A percentile compares a stretch with the other conserved stretches of the same genome.
Conservation (phyloP, 108 stramenopile species). For the Chaetoceros muelleri region DNA sequence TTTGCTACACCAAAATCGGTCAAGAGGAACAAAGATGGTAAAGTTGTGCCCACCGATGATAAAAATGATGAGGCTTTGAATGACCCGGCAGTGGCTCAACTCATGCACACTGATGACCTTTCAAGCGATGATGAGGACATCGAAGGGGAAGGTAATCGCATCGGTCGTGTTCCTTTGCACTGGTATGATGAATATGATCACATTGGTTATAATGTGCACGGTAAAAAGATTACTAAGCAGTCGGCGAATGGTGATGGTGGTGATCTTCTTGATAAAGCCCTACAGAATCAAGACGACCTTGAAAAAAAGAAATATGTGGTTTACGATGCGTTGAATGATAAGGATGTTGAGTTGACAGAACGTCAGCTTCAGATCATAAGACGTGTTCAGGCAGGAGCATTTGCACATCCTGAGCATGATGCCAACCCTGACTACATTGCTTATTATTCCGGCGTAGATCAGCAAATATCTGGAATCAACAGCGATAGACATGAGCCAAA, state of each 20-base stretch:
- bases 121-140: conserved; percentile 96
- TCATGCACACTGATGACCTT: conserved; percentile 90
- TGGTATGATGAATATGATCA: conserved; percentile 98
- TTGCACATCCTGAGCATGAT: conserved; percentile 93
- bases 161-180: conserved; percentile 93
- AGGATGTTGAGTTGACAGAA: conserved; percentile 72
- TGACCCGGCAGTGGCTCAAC: conserved; percentile 17
- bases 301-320: conserved; percentile 65
- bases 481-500: conserved; percentile 73
- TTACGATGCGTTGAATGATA: conserved; percentile 93
- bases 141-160: conserved; percentile 76
- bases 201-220: conserved; percentile 92
- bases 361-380: conserved; percentile 91
- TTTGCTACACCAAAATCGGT: conserved; percentile 24
- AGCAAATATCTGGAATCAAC: conserved; percentile 64
- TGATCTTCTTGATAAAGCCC: conserved; percentile 63
- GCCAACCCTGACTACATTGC: conserved; percentile 90
- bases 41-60: conserved; percentile 1
- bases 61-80: conserved; percentile 1
- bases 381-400: conserved; percentile 87
- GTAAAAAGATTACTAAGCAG: conserved; percentile 73
- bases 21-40: conserved; percentile 9
- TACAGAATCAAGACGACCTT: conserved; percentile 61
- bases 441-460: conserved; percentile 82
- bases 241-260: conserved; percentile 27